These are phyloP conservation scores for Apiospora marii DNA, from an alignment of 2,329 filamentous ascomycete genomes.

Conservation along the genomic window DNA sequence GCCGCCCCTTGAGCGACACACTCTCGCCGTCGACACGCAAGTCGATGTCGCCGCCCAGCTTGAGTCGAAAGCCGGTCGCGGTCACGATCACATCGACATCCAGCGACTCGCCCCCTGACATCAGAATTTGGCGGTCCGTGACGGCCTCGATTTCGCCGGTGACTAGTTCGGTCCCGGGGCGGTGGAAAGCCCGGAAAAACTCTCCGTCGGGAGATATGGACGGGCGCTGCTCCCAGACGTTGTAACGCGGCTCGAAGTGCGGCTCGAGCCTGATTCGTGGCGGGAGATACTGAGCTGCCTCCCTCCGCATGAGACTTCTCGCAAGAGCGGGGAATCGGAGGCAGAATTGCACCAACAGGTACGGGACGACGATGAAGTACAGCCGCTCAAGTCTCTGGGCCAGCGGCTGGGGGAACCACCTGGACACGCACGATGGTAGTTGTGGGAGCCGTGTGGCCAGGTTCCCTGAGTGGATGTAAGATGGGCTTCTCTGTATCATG, in stretches of 20 bases:
- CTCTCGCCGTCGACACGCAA: constrained; percentile 58
- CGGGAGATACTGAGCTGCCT: no score
- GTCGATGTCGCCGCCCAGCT: constrained; percentile 60
- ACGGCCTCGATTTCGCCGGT: constrained; percentile 56
- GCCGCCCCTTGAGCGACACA: constrained; percentile 53
- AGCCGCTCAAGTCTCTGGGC: no score
- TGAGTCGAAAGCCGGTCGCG: constrained; percentile 67
- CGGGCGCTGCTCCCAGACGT: constrained; percentile 73
- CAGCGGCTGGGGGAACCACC: neutral
- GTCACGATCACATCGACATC: constrained; percentile 69
- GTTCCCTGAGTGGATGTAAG: constrained; percentile 58
- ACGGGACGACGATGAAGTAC: no score
- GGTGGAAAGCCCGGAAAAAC: constrained; percentile 50
- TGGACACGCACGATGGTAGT: no score
- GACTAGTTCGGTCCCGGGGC: constrained; percentile 44
- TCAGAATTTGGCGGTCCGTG: constrained; percentile 51
- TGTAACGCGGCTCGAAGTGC: constrained; percentile 62
- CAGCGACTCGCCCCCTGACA: constrained; percentile 47
- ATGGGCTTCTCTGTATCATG: constrained; percentile 82
- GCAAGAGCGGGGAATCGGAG: constrained; percentile 47
- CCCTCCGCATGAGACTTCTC: constrained; percentile 46
- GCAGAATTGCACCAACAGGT: constrained; percentile 43
- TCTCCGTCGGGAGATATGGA: constrained; percentile 62
- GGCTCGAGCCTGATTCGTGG: no score
- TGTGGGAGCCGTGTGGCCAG: no score